Percentiles rank a stretch among this genome's conserved stretches.
phyloP scores from a whole-genome alignment of 306 rosid genomes.

The Cucumis cinereus region DNA sequence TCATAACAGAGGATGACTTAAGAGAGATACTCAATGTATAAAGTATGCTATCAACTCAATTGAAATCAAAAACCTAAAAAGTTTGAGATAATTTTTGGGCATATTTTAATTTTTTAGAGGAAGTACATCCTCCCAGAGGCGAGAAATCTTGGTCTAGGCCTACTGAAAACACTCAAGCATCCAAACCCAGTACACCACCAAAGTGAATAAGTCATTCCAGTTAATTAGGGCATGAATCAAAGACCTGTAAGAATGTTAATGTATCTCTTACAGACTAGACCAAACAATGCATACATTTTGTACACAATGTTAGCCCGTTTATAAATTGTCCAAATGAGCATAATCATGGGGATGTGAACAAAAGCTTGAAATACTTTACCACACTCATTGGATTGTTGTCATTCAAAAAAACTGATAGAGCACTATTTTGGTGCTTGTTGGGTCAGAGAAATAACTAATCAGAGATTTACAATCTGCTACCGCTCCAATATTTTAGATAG shows the following conservation, averaged over 20 bases:
- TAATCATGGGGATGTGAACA: too few relatives aligned
- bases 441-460: neutral
- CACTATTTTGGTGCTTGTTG: neutral
- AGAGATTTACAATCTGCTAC: too few relatives aligned
- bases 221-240: neutral
- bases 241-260: neutral
- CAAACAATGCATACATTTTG: too few relatives aligned
- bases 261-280: neutral
- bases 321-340: too few relatives aligned
- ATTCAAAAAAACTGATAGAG: neutral
- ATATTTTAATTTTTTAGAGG: neutral
- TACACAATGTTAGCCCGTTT: too few relatives aligned
- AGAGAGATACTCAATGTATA: neutral
- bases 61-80: too few relatives aligned
- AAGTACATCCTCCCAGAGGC: neutral
- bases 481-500: neutral
- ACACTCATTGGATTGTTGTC: neutral
- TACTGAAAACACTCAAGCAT: neutral
- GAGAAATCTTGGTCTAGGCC: neutral
- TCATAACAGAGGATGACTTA: neutral
- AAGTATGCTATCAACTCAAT: neutral
- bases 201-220: neutral
- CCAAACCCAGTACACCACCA: neutral
- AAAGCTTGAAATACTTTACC: too few relatives aligned
- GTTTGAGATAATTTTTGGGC: too few relatives aligned